phyloP scores from a whole-genome alignment of 2,329 filamentous ascomycete species.

The Alternaria ventricosa region DNA sequence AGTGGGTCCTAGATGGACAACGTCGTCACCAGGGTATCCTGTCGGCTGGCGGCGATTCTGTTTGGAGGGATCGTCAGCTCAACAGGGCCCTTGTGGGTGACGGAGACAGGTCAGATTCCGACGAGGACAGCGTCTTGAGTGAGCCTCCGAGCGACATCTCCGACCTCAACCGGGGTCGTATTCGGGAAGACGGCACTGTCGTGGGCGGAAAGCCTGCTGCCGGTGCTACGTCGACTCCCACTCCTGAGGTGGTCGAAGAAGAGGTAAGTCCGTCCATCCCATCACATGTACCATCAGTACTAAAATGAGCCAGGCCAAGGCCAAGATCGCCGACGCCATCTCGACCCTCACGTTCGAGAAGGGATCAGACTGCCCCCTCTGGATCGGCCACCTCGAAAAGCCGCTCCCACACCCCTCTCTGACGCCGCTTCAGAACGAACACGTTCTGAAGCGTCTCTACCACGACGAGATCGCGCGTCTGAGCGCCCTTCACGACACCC shows the following conservation, averaged over 20 bases:
- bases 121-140: neutral
- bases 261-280: neutral
- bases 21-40: neutral
- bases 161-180: neutral
- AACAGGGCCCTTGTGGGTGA: neutral
- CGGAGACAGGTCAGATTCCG: neutral
- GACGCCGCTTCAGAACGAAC: neutral
- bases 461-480: neutral
- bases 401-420: neutral
- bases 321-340: neutral
- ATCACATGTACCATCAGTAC: neutral
- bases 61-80: neutral
- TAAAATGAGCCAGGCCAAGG: neutral
- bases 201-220: neutral
- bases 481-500: neutral
- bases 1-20: neutral
- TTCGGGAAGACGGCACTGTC: neutral
- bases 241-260: neutral
- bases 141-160: too few relatives aligned
- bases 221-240: neutral
- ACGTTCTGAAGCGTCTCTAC: neutral
- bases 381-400: neutral
- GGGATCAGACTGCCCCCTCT: neutral
- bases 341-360: neutral
- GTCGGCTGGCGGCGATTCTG: neutral